Evolutionary conservation across 1,284 basidiomycete species (phyloP).

Genomic region (Chondrostereum purpureum): DNA sequence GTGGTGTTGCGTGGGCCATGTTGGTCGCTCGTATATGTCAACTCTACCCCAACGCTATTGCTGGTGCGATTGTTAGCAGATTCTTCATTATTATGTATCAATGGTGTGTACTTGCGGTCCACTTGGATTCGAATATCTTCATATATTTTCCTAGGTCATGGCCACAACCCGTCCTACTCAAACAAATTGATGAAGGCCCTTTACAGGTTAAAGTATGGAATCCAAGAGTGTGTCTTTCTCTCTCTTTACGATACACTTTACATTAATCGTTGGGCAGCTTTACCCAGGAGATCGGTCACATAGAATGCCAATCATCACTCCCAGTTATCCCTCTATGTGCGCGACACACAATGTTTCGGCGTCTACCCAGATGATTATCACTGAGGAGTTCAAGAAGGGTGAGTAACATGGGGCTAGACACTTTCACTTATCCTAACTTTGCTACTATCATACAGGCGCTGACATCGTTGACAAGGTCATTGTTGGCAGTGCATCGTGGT

Average conservation of each 20-base stretch:
- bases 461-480: slow-evolving; percentile 93
- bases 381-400: slow-evolving; percentile 94
- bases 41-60: slow-evolving; percentile 91
- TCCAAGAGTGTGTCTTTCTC: slow-evolving; percentile 63
- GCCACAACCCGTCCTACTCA: slow-evolving; percentile 96
- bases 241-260: background rate
- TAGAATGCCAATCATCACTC: slow-evolving; percentile 99
- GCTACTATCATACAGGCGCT: slow-evolving; percentile 49
- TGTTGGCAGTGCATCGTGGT: slow-evolving; percentile 81
- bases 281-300: slow-evolving; percentile 92
- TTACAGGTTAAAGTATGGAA: slow-evolving; percentile 97
- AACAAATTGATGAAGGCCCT: slow-evolving; percentile 94
- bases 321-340: slow-evolving; percentile 99
- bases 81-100: slow-evolving; percentile 97
- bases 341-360: slow-evolving; percentile 96
- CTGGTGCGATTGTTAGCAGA: slow-evolving; percentile 92
- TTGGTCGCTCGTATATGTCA: slow-evolving; percentile 98
- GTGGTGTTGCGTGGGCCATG: slow-evolving; percentile 99
- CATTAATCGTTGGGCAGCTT: slow-evolving; percentile 41
- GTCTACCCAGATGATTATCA: slow-evolving; percentile 96
- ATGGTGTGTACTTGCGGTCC: slow-evolving; percentile 78
- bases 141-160: slow-evolving; percentile 65
- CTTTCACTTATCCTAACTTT: too few species aligned
- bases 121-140: too few species aligned
- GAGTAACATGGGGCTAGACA: too few species aligned